phyloP scores from a whole-genome alignment of 768 basidiomycete genomes.

The Agaricus sinodeliciosus region DNA sequence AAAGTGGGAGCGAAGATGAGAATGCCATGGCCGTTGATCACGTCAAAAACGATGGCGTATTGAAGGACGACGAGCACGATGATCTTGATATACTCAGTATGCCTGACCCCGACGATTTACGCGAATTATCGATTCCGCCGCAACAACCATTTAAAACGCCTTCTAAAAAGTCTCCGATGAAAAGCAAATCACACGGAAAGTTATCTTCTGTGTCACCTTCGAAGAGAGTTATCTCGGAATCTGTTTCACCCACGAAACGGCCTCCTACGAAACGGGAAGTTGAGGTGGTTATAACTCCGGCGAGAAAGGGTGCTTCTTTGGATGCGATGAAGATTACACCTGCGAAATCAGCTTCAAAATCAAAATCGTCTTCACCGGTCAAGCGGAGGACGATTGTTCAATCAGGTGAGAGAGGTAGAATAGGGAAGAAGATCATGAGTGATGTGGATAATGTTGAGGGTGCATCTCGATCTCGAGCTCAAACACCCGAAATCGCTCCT shows the following conservation, averaged over 20 bases:
- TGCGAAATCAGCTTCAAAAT: not conserved
- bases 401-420: conserved; percentile 11
- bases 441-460: not conserved
- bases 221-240: not conserved
- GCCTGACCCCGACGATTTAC: conserved; percentile 4
- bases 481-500: not conserved
- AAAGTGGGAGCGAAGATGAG: conserved; percentile 8
- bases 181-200: not conserved
- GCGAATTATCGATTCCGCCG: not conserved
- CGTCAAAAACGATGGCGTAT: not conserved
- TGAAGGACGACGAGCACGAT: not conserved
- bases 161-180: not conserved
- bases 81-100: conserved; percentile 8
- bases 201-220: conserved; percentile 4
- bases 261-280: not conserved
- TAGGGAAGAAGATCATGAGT: not conserved
- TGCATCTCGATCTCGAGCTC: too few species aligned
- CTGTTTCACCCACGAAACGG: conserved; percentile 1
- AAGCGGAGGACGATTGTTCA: not conserved
- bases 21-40: not conserved
- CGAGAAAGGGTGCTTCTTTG: not conserved
- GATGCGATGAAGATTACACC: not conserved
- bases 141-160: not conserved
- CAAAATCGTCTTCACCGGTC: not conserved
- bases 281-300: not conserved